Evolutionary conservation across 495 filamentous ascomycete genomes (phyloP), one percentile per base, ranked within the genome.

Genomic region (Bombardia bombarda): DNA sequence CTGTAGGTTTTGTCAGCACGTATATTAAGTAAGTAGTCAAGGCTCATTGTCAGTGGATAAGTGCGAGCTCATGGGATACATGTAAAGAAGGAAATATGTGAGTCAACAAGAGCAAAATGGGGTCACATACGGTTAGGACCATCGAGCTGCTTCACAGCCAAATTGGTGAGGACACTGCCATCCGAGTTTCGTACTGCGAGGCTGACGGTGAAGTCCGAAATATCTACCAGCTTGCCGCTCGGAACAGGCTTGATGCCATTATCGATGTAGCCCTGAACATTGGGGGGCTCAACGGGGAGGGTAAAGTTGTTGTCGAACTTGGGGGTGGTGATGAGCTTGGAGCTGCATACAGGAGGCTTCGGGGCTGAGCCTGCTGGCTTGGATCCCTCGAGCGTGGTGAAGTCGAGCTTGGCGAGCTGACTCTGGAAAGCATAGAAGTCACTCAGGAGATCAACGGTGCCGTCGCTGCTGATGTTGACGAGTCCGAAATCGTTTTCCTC

Each of bases 371-470:
- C 71, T 30, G 61, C 66, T 30, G 70, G 62, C 52, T 75, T 71
- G 22, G 72, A 65, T 36, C 45, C 40, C 58, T 83, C 65, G 41
- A 95, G 67, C 20, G 68, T 58, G 33, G 64, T 72, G 51, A 87
- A 72, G 62, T 94, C 75, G 18, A 95, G 62, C 63, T 85, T 80
- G 58, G 69, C 66, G 67, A 81, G 85, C 68, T 94, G 84, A 30
- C 60, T 62, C 58, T 80, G 70, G 21, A 98, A 77, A 51, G 83
- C 79, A 49, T 83, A 74, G 66, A 75, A 98, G 63, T 98, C 92
- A 31, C 52, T 33, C 16, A 79, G 70, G 7, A 93, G 70, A 23
- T 70, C 68, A 23, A 80, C 75, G 17, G 76, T 79, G 51, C 70
- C 75, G 48, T 88, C 82, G 45, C 63, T 56, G 54, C 82, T 80